These are phyloP conservation scores for Auxenochlorella pyrenoidosa DNA, from an alignment of 139 green algal species.

Conservation along the genomic window DNA sequence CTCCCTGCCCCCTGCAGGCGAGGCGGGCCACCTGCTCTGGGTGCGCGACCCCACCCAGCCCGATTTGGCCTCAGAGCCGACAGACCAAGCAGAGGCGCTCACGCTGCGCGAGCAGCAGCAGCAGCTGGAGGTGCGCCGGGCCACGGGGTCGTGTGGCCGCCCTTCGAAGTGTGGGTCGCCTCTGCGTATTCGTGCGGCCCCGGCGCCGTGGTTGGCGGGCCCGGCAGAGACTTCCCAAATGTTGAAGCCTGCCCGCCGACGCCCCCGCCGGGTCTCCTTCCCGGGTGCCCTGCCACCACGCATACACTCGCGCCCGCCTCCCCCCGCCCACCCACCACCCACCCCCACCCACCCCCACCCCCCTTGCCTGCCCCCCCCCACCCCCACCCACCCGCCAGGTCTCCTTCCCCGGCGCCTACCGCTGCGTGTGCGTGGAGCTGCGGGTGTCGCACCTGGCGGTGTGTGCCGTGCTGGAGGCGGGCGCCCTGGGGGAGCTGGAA, in stretches of 20 bases:
- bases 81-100: slow-evolving; percentile 58
- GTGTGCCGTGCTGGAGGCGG: slow-evolving; percentile 52
- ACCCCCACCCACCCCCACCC: not conserved
- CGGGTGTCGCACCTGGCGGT: slow-evolving; percentile 89
- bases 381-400: slow-evolving; percentile 49
- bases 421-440: slow-evolving; percentile 87
- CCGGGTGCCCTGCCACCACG: too few relatives aligned
- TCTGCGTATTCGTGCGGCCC: too few relatives aligned
- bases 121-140: not conserved
- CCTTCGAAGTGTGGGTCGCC: too few relatives aligned
- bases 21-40: slow-evolving; percentile 86
- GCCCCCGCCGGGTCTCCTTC: too few relatives aligned
- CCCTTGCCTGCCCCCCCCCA: not conserved
- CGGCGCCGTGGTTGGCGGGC: too few relatives aligned
- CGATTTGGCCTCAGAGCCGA: not conserved
- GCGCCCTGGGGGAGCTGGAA: slow-evolving; percentile 76
- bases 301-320: too few relatives aligned
- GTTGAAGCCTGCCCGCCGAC: too few relatives aligned
- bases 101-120: slow-evolving; percentile 60
- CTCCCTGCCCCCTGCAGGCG: slow-evolving; percentile 8
- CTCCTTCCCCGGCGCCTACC: slow-evolving; percentile 80
- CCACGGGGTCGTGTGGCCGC: too few relatives aligned
- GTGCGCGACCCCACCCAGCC: slow-evolving; percentile 39
- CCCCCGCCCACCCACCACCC: not conserved
- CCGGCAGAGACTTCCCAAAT: too few relatives aligned